phyloP scores from a whole-genome alignment of 2,329 filamentous ascomycete genomes.

The Colletotrichum sp. region DNA sequence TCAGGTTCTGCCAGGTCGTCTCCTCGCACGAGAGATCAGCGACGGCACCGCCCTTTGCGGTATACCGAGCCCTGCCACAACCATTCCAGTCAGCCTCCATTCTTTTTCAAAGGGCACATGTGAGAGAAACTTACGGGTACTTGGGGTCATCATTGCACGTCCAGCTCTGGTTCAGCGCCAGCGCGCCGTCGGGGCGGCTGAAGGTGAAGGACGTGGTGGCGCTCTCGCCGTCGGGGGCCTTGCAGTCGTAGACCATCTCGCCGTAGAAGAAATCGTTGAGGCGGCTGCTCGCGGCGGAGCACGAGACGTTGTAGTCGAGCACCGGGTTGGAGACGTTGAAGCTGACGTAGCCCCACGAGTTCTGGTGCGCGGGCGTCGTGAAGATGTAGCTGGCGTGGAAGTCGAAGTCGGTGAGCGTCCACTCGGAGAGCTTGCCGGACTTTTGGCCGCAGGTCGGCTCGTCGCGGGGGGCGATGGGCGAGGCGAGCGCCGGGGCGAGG shows the following conservation, averaged over 20 bases:
- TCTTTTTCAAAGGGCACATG: background rate
- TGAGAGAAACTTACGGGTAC: conserved; percentile 14
- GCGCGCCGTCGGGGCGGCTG: conserved; percentile 35
- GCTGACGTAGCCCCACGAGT: conserved; percentile 49
- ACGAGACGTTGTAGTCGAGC: conserved; percentile 39
- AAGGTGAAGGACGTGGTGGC: conserved; percentile 48
- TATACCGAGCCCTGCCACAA: conserved; percentile 28
- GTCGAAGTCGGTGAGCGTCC: conserved; percentile 49
- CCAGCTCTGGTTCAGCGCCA: conserved; percentile 57
- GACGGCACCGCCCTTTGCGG: conserved; percentile 28
- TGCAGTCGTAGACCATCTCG: conserved; percentile 48
- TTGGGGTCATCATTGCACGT: conserved; percentile 43
- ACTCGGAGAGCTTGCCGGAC: conserved; percentile 30
- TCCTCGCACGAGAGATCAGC: conserved; percentile 35
- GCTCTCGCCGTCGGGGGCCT: conserved; percentile 30
- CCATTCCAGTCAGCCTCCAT: background rate
- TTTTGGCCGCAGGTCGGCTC: conserved; percentile 1
- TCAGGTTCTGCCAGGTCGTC: conserved; percentile 28
- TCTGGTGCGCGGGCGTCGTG: conserved; percentile 57
- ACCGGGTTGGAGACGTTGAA: conserved; percentile 57
- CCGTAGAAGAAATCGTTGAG: conserved; percentile 58
- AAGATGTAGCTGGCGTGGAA: conserved; percentile 55
- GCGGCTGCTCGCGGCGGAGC: conserved; percentile 45
- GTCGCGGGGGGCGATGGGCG: conserved; percentile 2
- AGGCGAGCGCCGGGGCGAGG: conserved; percentile 7